These are phyloP conservation scores for Tuber calosporum DNA, from an alignment of 495 filamentous ascomycete genomes.

Conservation along the genomic window DNA sequence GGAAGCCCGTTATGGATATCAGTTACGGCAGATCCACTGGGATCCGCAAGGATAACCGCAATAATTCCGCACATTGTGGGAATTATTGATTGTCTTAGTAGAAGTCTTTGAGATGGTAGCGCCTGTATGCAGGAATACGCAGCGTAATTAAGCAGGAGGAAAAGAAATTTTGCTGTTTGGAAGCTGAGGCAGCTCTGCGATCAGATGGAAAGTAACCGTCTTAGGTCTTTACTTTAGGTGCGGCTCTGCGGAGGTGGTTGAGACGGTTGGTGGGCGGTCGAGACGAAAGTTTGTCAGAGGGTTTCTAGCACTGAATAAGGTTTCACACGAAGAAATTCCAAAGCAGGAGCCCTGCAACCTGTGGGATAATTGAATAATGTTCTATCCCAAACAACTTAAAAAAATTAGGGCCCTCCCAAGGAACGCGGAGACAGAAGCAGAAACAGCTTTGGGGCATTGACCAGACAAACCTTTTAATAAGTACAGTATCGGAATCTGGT, in stretches of 20 bases:
- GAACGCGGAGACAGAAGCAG: background rate
- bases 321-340: background rate
- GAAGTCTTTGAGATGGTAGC: background rate
- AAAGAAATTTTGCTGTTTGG: background rate
- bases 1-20: conserved; percentile 87
- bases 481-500: background rate
- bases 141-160: background rate
- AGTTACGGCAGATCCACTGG: conserved; percentile 53
- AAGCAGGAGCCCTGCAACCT: background rate
- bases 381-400: background rate
- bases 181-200: background rate
- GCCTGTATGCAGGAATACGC: background rate
- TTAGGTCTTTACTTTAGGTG: background rate
- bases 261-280: background rate
- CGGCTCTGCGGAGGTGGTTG: background rate
- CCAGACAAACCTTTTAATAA: background rate
- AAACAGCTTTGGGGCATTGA: background rate
- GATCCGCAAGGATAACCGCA: conserved; percentile 67
- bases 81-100: background rate
- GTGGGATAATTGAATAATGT: background rate
- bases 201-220: background rate
- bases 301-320: background rate
- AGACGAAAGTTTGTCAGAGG: background rate
- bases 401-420: background rate
- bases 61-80: conserved; percentile 77